These are phyloP conservation scores for Kazachstania sp. DNA, from an alignment of 1,139 yeast species.

Conservation along the genomic window DNA sequence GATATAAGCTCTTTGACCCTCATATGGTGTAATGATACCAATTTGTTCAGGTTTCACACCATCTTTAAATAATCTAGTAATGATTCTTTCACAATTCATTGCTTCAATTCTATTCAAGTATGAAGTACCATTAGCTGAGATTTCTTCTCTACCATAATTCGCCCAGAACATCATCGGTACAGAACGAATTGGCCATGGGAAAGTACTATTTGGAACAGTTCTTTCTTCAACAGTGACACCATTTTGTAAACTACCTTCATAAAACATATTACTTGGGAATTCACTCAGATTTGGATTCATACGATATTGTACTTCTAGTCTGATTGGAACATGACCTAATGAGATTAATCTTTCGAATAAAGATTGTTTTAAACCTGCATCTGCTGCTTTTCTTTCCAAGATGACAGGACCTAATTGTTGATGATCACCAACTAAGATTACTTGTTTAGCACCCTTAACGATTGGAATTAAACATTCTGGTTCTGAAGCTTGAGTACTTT, in stretches of 20 bases:
- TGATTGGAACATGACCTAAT: constrained; percentile 78
- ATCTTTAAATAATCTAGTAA: constrained; percentile 64
- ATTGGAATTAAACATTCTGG: constrained; percentile 87
- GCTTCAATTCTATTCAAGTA: constrained; percentile 85
- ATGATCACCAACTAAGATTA: constrained; percentile 87
- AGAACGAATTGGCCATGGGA: constrained; percentile 85
- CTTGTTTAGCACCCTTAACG: constrained; percentile 83
- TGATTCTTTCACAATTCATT: constrained; percentile 75
- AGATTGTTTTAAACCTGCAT: constrained; percentile 80
- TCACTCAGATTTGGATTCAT: constrained; percentile 88
- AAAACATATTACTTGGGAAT: constrained; percentile 86
- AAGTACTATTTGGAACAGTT: constrained; percentile 43
- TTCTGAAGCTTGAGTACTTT: constrained; percentile 89
- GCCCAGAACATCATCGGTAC: constrained; percentile 96
- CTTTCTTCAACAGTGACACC: constrained; percentile 79
- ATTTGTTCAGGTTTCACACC: constrained; percentile 79
- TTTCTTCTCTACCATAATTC: constrained; percentile 80
- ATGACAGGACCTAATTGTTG: constrained; percentile 92
- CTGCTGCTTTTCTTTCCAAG: constrained; percentile 67
- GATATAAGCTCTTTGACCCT: constrained; percentile 83
- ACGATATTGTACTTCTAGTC: constrained; percentile 88
- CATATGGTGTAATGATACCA: constrained; percentile 91
- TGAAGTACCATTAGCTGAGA: constrained; percentile 77
- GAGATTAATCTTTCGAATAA: constrained; percentile 76
- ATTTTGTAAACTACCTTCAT: constrained; percentile 86